Evolutionary conservation across 139 green algal genomes (phyloP).

Genomic region (Auxenochlorella protothecoides): DNA sequence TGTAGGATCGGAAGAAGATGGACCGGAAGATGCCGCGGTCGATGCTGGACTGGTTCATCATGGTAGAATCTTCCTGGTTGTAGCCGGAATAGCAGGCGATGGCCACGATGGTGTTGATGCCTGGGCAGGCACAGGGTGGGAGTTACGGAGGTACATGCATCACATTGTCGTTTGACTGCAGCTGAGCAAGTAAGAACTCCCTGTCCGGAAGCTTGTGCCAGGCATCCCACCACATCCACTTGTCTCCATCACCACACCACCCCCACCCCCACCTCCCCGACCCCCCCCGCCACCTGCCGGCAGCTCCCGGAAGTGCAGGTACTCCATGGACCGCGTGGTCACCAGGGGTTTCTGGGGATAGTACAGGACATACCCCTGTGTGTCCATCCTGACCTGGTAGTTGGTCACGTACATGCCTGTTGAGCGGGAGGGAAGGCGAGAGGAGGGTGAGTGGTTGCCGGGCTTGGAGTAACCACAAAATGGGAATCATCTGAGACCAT

Average conservation of each 20-base stretch:
- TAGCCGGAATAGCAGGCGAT: slow-evolving; percentile 96
- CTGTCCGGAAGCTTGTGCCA: too few species aligned
- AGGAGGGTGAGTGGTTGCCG: neutral
- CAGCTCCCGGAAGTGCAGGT: slow-evolving; percentile 79
- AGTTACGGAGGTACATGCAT: too few species aligned
- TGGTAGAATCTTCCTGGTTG: slow-evolving; percentile 98
- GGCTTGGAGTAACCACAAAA: neutral
- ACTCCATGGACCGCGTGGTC: slow-evolving; percentile 76
- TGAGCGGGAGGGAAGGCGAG: neutral
- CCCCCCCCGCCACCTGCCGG: slow-evolving; percentile 28
- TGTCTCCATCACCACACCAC: slow-evolving; percentile 10
- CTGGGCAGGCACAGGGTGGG: slow-evolving; percentile 10
- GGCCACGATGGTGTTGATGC: slow-evolving; percentile 90
- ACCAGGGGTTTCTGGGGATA: slow-evolving; percentile 98
- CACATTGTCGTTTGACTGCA: too few species aligned
- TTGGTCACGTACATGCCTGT: slow-evolving; percentile 82
- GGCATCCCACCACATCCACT: too few species aligned
- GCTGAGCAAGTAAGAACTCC: too few species aligned
- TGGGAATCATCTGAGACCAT: too few species aligned
- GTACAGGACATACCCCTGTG: slow-evolving; percentile 85
- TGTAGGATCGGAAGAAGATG: slow-evolving; percentile 90
- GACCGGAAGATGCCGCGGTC: slow-evolving; percentile 94
- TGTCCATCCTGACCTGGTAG: slow-evolving; percentile 69
- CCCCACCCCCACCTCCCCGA: neutral
- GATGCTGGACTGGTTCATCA: slow-evolving; percentile 94